Evolutionary conservation across 1,284 basidiomycete genomes (phyloP).

Genomic region (Ustilago nuda): DNA sequence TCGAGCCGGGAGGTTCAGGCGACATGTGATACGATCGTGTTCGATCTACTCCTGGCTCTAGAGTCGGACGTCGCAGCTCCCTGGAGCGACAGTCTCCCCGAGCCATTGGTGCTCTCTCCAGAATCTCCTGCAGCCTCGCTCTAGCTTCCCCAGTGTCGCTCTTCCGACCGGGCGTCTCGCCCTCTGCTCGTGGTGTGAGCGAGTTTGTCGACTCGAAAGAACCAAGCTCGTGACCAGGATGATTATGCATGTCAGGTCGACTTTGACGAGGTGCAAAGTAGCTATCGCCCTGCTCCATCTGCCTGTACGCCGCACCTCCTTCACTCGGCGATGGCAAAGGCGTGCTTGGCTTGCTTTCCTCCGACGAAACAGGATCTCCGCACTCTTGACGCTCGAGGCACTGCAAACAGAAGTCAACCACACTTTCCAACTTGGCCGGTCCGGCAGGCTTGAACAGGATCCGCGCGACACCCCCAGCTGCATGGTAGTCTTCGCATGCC

Average conservation of each 20-base stretch:
- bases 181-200: constrained; percentile 30
- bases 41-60: constrained; percentile 31
- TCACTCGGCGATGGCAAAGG: constrained; percentile 52
- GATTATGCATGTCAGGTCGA: constrained; percentile 34
- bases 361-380: constrained; percentile 47
- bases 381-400: constrained; percentile 70
- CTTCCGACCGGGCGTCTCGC: constrained; percentile 8
- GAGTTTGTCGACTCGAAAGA: constrained; percentile 46
- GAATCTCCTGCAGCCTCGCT: constrained; percentile 3
- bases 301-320: constrained; percentile 19
- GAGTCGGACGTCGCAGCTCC: constrained; percentile 16
- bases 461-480: constrained; percentile 85
- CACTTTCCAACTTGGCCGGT: constrained; percentile 78
- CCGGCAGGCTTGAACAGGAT: constrained; percentile 90
- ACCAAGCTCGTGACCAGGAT: constrained; percentile 32
- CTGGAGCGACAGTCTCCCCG: constrained; percentile 5
- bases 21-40: constrained; percentile 57
- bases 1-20: constrained; percentile 49
- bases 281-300: constrained; percentile 44
- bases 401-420: constrained; percentile 80
- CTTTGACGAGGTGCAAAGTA: constrained; percentile 51
- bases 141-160: not conserved
- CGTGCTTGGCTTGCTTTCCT: constrained; percentile 55
- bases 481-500: constrained; percentile 78
- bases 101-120: not conserved